A percentile compares a stretch with the other conserved stretches of the same genome.
Conservation (phyloP, 2,329 filamentous ascomycete genomes). For the Fusarium sp. region DNA sequence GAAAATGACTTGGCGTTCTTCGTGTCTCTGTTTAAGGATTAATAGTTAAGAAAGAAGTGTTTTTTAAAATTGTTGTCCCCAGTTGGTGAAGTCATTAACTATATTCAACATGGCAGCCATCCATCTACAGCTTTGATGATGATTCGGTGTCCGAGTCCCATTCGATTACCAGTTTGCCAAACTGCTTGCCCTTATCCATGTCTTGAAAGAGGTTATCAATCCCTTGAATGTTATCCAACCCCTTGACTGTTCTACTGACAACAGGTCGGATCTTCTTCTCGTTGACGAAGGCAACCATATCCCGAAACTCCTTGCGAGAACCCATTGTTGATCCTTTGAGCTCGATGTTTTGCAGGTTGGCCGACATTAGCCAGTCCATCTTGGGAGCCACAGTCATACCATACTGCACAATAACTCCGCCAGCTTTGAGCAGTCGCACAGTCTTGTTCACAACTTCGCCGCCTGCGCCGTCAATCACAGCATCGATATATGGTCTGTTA, state of each 20-base stretch:
- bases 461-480: constrained; percentile 91
- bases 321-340: constrained; percentile 92
- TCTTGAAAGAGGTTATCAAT: constrained; percentile 88
- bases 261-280: constrained; percentile 81
- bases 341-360: constrained; percentile 89
- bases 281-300: constrained; percentile 88
- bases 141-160: constrained; percentile 60
- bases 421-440: constrained; percentile 78
- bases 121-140: constrained; percentile 57
- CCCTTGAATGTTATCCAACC: constrained; percentile 80
- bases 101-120: not conserved
- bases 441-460: constrained; percentile 83
- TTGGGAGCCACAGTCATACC: constrained; percentile 91
- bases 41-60: constrained; percentile 23
- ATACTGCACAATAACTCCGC: constrained; percentile 87
- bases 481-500: constrained; percentile 79
- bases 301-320: constrained; percentile 86
- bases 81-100: too few species aligned
- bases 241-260: constrained; percentile 79
- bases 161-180: constrained; percentile 91
- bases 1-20: constrained; percentile 46
- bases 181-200: constrained; percentile 87
- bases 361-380: constrained; percentile 88
- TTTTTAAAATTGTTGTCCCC: not conserved
- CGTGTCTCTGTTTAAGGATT: constrained; percentile 34